Conservation (phyloP, 2,329 filamentous ascomycete species). For the Microthyrium microscopicum region DNA sequence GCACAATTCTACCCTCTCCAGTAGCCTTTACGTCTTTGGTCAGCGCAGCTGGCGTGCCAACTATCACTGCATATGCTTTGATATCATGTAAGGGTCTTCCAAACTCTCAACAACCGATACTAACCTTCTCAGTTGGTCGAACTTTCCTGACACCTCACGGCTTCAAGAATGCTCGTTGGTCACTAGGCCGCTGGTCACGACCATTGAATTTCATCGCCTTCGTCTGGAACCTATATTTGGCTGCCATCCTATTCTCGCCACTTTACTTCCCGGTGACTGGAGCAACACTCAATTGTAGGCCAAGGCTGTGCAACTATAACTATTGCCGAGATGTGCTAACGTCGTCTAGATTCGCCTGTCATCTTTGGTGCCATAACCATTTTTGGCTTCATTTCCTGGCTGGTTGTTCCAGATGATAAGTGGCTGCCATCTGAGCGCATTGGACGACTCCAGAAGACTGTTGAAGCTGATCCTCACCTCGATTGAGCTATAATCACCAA, state of each 20-base stretch:
- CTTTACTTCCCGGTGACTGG: conserved; percentile 19
- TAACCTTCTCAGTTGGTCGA: conserved; percentile 15
- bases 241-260: conserved; percentile 22
- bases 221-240: conserved; percentile 23
- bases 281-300: conserved; percentile 21
- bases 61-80: conserved; percentile 21
- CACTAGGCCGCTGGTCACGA: conserved; percentile 19
- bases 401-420: conserved; percentile 19
- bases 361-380: conserved; percentile 24
- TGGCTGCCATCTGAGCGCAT: conserved; percentile 21
- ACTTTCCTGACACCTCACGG: conserved; percentile 21
- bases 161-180: conserved; percentile 21
- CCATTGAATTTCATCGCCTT: conserved; percentile 20
- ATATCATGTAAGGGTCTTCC: conserved; percentile 12
- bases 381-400: conserved; percentile 20
- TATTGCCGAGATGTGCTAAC: conserved; percentile 6
- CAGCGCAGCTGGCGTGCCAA: conserved; percentile 23
- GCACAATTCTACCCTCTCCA: conserved; percentile 40
- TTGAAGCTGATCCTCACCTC: too few species aligned
- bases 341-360: conserved; percentile 19
- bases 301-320: too few species aligned
- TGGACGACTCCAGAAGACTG: conserved; percentile 6
- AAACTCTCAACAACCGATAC: background rate
- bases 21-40: conserved; percentile 24
- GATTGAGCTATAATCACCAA: too few species aligned